Base-by-base conservation (phyloP, 2,329 filamentous ascomycete genomes). In the Rachicladosporium sp. region DNA sequence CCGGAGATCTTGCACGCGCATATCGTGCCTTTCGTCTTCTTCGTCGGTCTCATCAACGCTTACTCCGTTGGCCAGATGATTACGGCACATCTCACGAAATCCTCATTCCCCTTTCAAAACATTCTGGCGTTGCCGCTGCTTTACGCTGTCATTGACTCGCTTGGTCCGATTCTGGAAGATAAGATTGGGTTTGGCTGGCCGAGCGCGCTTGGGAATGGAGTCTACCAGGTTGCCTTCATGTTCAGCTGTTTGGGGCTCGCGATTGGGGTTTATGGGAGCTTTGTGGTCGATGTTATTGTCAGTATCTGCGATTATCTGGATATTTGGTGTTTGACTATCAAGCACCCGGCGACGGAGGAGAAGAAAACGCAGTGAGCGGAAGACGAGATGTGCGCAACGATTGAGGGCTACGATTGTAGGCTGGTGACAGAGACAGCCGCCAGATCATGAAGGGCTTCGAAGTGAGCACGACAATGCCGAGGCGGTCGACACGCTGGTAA, bases 311-410 rank as follows among this genome's bases (percentile, higher is more conserved):
- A 98, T 60, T 94, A 93, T 60, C 71, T 96, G 45, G 91, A 98
- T 59, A 98, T 98, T 50, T 96, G 87, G 86, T 98, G 91, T 59
- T 69, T 98, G 59, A 93, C 84, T 1, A 98, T 98, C 66, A 98
- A 98, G 73, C 80, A 96, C 53, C 76, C 76, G 1, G 69, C 70
- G 10, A 49, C 43, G 9, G 43, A 40, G 15, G 15, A 19, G 15
- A 50, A 49, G 41, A 48, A 46, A 35, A 41, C 29, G 30, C 43
- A 46, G 13, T 41, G 30, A 29, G 29, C 23, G 36, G 4, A 21
- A 23, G 33, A 8, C 15, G 12, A 23, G 6, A 10, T 19, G 10
- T 33, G 11, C 11, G 6, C n/a, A 13, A 6, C n/a, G 30, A 12
- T 33, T 9, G 31, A 33, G 15, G 15, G 15, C 15, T 19, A 19